Conservation (phyloP, 2,329 filamentous ascomycete genomes). For the Scleromitrula shiraiana region DNA sequence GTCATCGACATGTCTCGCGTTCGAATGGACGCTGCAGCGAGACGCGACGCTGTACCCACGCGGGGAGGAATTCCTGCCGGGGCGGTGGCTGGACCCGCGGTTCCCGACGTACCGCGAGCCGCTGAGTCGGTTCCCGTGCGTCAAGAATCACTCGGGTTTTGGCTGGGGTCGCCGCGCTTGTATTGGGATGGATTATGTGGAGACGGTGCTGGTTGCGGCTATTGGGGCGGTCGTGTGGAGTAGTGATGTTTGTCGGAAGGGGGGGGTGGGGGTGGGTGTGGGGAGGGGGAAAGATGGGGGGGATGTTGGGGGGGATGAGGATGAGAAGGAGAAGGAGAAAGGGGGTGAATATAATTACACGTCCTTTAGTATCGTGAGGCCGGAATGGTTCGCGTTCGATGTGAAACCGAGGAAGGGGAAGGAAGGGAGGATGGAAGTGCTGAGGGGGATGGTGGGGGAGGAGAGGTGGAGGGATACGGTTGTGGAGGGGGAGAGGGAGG, state of each 20-base stretch:
- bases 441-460: background rate
- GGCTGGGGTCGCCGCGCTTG: slow-evolving; percentile 46
- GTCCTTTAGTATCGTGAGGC: slow-evolving; percentile 3
- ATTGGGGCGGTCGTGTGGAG: slow-evolving; percentile 6
- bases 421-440: background rate
- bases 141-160: slow-evolving; percentile 39
- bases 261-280: no score
- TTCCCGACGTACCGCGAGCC: slow-evolving; percentile 34
- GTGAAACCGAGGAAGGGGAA: background rate
- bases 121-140: slow-evolving; percentile 28
- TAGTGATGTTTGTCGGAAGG: no score
- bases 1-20: slow-evolving; percentile 32
- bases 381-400: slow-evolving; percentile 8
- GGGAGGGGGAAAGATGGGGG: background rate
- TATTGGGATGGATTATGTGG: slow-evolving; percentile 42
- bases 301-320: background rate
- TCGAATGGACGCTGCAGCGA: slow-evolving; percentile 19
- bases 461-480: slow-evolving; percentile 1
- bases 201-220: slow-evolving; percentile 12
- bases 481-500: background rate
- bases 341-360: slow-evolving; percentile 3
- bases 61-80: slow-evolving; percentile 37
- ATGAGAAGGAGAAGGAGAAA: background rate
- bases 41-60: slow-evolving; percentile 33
- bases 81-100: slow-evolving; percentile 10